Evolutionary conservation across 1,139 yeast genomes (phyloP), one percentile per base, ranked within the genome.

Genomic region (Debaryomyces subglobosus): DNA sequence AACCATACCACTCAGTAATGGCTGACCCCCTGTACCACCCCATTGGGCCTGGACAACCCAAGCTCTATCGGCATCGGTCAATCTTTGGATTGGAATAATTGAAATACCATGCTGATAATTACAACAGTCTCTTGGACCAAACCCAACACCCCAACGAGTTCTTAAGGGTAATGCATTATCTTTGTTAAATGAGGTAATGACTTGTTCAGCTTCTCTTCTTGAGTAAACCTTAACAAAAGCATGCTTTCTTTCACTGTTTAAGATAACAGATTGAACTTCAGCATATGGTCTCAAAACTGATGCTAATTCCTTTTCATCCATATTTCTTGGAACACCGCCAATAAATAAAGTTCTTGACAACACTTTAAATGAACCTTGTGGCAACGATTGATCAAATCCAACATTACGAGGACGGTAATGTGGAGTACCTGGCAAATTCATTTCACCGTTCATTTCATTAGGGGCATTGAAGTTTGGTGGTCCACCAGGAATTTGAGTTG

Each of bases 81-180:
- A 78, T 60, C 97, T 81, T 54, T 81, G 81, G 45, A 94, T 73
- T 25, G 98, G 97, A 53, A 94, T 89, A 23, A 91, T 81, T 49
- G 96, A 87, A 39, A 86, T 78, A 53, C 99, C 99, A 51, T 86
- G 86, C 63, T 87, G 94, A 67, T 94, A 94, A 68, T 94, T 95
- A 67, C 97, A 90, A 72, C 98, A 92, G 65, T 94, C 98, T 74
- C 99, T 84, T 46, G 99, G 99, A 3, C 99, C 99, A 64, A 89
- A 94, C 1, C 99, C 99, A 55, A 94, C 98, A 57, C 98, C 99
- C 99, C 99, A 94, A 64, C 97, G 81, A 8, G 96, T 89, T 71
- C 94, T 89, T 63, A 83, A 81, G 44, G 78, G 85, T 57, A 73
- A 79, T 10, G 62, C 74, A 51, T 74, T 72, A 53, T 75, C 80